Conservation (phyloP, 805 yeast species). For the Maudiozyma bulderi region DNA sequence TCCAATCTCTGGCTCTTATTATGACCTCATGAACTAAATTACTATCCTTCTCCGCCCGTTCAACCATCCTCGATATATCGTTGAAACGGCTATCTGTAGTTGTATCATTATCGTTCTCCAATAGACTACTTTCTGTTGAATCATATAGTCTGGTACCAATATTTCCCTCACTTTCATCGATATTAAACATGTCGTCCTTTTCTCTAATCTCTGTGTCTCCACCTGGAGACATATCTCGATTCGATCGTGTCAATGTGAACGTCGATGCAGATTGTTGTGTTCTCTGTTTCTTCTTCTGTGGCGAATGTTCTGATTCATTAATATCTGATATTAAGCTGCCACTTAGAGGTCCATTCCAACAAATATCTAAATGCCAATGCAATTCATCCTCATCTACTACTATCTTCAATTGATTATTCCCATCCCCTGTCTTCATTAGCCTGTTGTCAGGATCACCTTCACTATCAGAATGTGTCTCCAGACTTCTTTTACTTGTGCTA, state of each 20-base stretch:
- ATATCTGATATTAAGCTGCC: slow-evolving; percentile 1
- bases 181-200: slow-evolving; percentile 9
- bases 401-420: slow-evolving; percentile 12
- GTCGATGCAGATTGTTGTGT: background rate
- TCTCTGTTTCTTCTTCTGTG: background rate
- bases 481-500: slow-evolving; percentile 20
- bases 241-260: background rate
- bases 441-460: background rate
- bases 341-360: slow-evolving; percentile 29
- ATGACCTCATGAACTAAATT: slow-evolving; percentile 32
- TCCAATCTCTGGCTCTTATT: slow-evolving; percentile 59
- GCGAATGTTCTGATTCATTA: background rate
- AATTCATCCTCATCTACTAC: slow-evolving; percentile 22
- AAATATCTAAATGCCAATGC: slow-evolving; percentile 26
- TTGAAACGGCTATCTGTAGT: slow-evolving; percentile 3
- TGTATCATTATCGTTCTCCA: background rate
- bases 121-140: background rate
- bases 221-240: background rate
- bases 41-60: slow-evolving; percentile 16
- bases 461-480: no score
- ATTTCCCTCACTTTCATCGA: slow-evolving; percentile 20
- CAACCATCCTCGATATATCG: slow-evolving; percentile 17
- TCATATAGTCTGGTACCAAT: background rate
- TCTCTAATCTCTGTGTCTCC: background rate
- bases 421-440: slow-evolving; percentile 1